Conservation (phyloP, 2,329 filamentous ascomycete genomes). For the Aspergillus fumigatus region DNA sequence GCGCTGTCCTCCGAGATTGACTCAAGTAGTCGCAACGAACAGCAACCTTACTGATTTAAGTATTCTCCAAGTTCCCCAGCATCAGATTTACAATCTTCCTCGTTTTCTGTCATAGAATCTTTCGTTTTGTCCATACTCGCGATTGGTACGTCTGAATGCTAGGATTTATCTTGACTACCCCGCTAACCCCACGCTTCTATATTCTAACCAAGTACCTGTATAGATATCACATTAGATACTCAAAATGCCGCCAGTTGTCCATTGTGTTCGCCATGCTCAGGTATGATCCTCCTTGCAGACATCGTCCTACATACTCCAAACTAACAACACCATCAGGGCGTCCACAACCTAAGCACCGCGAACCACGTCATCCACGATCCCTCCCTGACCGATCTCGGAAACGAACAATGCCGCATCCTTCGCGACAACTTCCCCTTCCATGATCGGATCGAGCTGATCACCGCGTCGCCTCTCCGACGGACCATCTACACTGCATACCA, state of each 20-base stretch:
- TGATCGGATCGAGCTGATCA: conserved; percentile 61
- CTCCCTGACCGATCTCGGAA: conserved; percentile 68
- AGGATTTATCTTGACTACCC: conserved; percentile 1
- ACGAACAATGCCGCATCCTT: conserved; percentile 67
- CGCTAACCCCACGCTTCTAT: conserved; percentile 20
- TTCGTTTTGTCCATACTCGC: not conserved
- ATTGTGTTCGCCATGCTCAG: conserved; percentile 46
- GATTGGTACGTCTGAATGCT: not conserved
- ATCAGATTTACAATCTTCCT: not conserved
- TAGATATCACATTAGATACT: not conserved
- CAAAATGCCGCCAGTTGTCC: conserved; percentile 40
- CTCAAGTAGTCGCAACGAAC: not conserved
- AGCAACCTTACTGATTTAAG: not conserved
- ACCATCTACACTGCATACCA: conserved; percentile 74
- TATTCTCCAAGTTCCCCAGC: not conserved
- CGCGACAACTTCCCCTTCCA: conserved; percentile 61
- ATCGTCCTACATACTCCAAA: not conserved
- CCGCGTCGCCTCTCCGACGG: conserved; percentile 74
- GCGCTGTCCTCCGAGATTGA: not conserved
- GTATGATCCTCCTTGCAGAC: conserved; percentile 20
- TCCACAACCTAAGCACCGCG: conserved; percentile 69
- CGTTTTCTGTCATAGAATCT: not conserved
- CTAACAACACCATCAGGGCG: conserved; percentile 51
- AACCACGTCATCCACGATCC: conserved; percentile 76
- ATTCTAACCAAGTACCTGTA: not conserved